phyloP scores from a whole-genome alignment of 495 filamentous ascomycete species.

The Aspergillus sparsus region DNA sequence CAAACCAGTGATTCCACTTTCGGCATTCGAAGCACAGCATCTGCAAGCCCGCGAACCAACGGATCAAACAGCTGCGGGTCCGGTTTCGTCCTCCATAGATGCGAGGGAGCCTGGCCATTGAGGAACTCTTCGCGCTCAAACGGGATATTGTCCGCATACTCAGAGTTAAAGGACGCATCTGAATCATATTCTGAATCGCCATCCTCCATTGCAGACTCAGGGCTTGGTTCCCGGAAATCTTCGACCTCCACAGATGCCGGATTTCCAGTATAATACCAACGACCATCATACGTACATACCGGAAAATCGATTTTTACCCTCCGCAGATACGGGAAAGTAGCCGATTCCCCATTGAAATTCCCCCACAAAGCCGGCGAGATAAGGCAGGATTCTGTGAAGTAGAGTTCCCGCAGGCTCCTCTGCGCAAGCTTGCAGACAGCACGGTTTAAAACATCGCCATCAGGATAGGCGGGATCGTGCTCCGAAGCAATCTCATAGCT shows the following conservation, averaged over 20 bases:
- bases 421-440: slow-evolving; percentile 13
- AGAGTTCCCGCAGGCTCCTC: not conserved
- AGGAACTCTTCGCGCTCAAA: not conserved
- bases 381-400: not conserved
- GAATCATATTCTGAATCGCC: no score
- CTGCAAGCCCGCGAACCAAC: not conserved
- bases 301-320: not conserved
- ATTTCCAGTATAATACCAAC: slow-evolving; percentile 19
- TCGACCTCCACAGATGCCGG: not conserved
- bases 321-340: slow-evolving; percentile 1
- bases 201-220: no score
- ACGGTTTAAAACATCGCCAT: slow-evolving; percentile 4
- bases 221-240: no score
- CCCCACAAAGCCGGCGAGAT: slow-evolving; percentile 13
- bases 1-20: not conserved
- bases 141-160: not conserved
- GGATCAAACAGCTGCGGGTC: not conserved
- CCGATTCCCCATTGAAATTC: no score
- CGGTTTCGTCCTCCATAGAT: not conserved
- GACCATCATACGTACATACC: slow-evolving; percentile 12
- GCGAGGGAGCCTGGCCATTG: not conserved
- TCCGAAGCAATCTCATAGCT: not conserved
- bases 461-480: slow-evolving; percentile 9
- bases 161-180: not conserved
- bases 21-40: not conserved